Evolutionary conservation across 1,284 basidiomycete genomes (phyloP).

Genomic region (Tylopilus orsonianus): DNA sequence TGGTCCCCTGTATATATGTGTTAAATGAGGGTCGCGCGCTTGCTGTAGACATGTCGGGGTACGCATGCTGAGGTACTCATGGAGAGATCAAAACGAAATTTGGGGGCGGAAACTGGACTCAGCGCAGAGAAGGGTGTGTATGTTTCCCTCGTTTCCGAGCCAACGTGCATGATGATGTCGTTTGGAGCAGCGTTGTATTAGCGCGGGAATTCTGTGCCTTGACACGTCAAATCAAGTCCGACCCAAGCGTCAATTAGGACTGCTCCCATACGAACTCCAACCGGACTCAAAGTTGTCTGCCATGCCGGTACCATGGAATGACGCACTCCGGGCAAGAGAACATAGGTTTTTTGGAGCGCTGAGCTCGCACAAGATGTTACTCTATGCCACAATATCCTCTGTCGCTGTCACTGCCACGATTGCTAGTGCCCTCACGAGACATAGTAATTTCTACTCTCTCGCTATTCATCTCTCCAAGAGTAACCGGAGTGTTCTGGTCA

Average conservation of each 20-base stretch:
- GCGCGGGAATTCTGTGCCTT: slow-evolving; percentile 18
- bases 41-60: too few species aligned
- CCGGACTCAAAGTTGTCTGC: slow-evolving; percentile 1
- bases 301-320: slow-evolving; percentile 36
- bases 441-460: slow-evolving; percentile 94
- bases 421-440: slow-evolving; percentile 75
- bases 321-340: slow-evolving; percentile 40
- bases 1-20: too few species aligned
- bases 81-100: background rate
- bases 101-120: background rate
- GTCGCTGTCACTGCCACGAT: slow-evolving; percentile 73
- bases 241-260: too few species aligned
- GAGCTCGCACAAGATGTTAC: slow-evolving; percentile 60
- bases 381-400: slow-evolving; percentile 71
- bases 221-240: too few species aligned
- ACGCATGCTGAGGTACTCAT: background rate
- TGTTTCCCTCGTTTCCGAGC: too few species aligned
- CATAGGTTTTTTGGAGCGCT: slow-evolving; percentile 47
- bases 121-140: too few species aligned
- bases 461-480: slow-evolving; percentile 91
- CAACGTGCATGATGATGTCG: too few species aligned
- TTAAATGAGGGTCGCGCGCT: background rate
- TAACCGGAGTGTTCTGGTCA: slow-evolving; percentile 84
- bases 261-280: too few species aligned
- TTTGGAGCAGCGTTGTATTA: too few species aligned